Conservation (phyloP, 1,284 basidiomycete genomes). For the Stereum hirsutum region DNA sequence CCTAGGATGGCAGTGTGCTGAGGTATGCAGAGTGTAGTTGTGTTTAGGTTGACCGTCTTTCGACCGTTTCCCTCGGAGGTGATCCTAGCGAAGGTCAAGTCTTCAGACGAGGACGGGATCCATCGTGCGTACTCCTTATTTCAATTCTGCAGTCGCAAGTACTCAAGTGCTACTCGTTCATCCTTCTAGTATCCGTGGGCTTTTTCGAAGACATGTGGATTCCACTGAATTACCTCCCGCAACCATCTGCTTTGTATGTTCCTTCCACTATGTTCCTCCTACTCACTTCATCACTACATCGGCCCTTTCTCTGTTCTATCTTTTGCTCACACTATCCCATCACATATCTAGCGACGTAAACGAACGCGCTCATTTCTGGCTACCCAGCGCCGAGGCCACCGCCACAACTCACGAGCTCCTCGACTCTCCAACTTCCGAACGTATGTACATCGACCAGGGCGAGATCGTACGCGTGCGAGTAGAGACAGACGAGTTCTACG, state of each 20-base stretch:
- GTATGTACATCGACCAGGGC: constrained; percentile 81
- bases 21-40: constrained; percentile 38
- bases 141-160: constrained; percentile 2
- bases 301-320: background rate
- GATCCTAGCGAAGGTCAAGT: constrained; percentile 81
- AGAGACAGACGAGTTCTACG: constrained; percentile 84
- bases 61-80: constrained; percentile 89
- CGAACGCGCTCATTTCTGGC: constrained; percentile 79
- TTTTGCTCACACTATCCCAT: constrained; percentile 9
- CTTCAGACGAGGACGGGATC: constrained; percentile 77
- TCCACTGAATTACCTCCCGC: constrained; percentile 60
- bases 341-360: constrained; percentile 75
- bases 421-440: constrained; percentile 55
- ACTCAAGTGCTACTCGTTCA: too few relatives aligned
- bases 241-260: constrained; percentile 71
- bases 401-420: constrained; percentile 54
- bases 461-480: constrained; percentile 86
- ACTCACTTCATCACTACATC: background rate
- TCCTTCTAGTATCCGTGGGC: constrained; percentile 64
- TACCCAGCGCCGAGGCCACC: constrained; percentile 49
- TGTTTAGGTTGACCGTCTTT: constrained; percentile 87
- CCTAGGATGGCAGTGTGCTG: background rate
- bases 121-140: constrained; percentile 44
- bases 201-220: constrained; percentile 97
- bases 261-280: background rate